Conservation (phyloP, 495 filamentous ascomycete species). For the Aspergillus coremiiformis region DNA sequence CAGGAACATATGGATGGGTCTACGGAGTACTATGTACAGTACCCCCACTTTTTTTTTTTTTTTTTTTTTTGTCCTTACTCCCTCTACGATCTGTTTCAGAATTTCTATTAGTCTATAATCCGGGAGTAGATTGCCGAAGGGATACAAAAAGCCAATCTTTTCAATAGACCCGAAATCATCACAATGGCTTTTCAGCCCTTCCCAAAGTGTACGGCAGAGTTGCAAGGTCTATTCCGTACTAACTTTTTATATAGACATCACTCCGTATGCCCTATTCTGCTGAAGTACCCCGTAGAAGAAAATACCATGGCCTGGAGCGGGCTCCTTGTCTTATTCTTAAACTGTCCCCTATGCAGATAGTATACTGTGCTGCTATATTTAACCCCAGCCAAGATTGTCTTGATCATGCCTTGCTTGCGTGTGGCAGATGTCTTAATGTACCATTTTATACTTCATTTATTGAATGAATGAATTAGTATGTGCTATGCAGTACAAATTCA, state of each 20-base stretch:
- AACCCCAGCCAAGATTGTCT: neutral
- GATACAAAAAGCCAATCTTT: neutral
- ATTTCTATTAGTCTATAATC: too few relatives aligned
- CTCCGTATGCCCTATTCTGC: neutral
- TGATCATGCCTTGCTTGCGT: neutral
- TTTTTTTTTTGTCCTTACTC: neutral
- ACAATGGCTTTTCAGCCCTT: too few relatives aligned
- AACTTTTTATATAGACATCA: too few relatives aligned
- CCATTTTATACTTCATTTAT: neutral
- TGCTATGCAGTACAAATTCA: neutral
- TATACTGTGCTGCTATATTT: neutral
- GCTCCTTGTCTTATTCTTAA: too few relatives aligned
- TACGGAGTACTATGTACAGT: too few relatives aligned
- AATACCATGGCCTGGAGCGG: neutral
- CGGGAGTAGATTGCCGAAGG: neutral
- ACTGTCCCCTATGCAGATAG: neutral
- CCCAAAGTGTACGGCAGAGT: too few relatives aligned
- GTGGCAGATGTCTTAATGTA: neutral
- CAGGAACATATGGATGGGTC: neutral
- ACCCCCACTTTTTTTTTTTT: neutral
- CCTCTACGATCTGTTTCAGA: too few relatives aligned
- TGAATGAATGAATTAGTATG: neutral
- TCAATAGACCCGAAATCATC: too few relatives aligned
- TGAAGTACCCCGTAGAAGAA: too few relatives aligned
- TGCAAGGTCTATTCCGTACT: too few relatives aligned